A percentile compares a stretch with the other conserved stretches of the same genome.
These are phyloP conservation scores for Apophysomyces variabilis DNA, from an alignment of 371 early-diverging fungal genomes.

Conservation along the genomic window DNA sequence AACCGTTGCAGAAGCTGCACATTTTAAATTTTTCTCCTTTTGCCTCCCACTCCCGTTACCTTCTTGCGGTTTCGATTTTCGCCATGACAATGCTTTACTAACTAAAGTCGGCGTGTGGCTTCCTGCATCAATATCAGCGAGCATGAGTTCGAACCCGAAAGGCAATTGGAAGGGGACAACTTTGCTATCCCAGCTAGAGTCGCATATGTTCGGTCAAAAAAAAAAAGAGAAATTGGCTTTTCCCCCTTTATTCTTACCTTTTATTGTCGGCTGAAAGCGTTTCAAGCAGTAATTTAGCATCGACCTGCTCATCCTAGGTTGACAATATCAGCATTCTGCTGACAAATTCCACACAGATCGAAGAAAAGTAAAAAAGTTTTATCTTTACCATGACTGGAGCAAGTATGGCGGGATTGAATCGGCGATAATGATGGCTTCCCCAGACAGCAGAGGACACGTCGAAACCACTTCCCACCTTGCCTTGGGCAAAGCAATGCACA, in stretches of 20 bases:
- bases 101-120: slow-evolving; percentile 93
- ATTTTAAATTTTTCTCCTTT: background rate
- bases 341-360: no score
- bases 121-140: slow-evolving; percentile 94
- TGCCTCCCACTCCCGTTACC: slow-evolving; percentile 19
- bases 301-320: slow-evolving; percentile 32
- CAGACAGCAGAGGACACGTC: slow-evolving; percentile 93
- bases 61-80: slow-evolving; percentile 66
- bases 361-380: no score
- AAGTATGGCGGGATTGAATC: slow-evolving; percentile 81
- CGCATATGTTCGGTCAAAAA: background rate
- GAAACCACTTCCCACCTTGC: slow-evolving; percentile 97
- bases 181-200: slow-evolving; percentile 73
- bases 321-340: no score
- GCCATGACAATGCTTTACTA: slow-evolving; percentile 87
- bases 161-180: slow-evolving; percentile 74
- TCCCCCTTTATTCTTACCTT: slow-evolving; percentile 26
- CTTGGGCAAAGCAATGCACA: slow-evolving; percentile 95
- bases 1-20: background rate
- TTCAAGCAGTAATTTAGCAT: slow-evolving; percentile 26
- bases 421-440: slow-evolving; percentile 85
- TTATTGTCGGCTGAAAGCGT: slow-evolving; percentile 31
- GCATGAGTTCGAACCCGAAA: slow-evolving; percentile 69
- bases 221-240: background rate
- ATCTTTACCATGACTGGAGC: slow-evolving; percentile 60